phyloP scores from a whole-genome alignment of 2,329 filamentous ascomycete species.

The Sphaceloma murrayae region DNA sequence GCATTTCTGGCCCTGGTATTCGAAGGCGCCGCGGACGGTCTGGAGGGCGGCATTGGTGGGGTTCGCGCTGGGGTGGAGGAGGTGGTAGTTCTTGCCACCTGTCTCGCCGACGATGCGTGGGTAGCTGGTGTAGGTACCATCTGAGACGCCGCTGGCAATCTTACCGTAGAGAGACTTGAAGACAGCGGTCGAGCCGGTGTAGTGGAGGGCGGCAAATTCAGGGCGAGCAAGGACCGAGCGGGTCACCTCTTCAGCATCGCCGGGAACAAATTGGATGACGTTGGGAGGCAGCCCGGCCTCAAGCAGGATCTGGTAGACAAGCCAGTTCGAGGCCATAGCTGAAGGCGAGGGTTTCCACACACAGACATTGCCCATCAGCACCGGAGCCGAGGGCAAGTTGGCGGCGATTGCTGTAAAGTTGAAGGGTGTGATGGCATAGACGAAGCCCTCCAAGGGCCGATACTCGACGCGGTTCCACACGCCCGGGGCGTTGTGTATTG shows the following conservation, averaged over 20 bases:
- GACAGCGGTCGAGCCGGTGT: constrained; percentile 84
- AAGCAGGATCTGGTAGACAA: constrained; percentile 80
- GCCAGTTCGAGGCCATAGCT: constrained; percentile 81
- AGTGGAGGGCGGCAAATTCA: constrained; percentile 85
- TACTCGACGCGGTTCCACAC: constrained; percentile 91
- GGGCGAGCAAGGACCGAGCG: constrained; percentile 64
- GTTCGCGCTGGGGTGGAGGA: constrained; percentile 69
- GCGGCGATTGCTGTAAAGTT: constrained; percentile 95
- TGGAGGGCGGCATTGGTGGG: constrained; percentile 69
- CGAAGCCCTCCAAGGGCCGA: constrained; percentile 84
- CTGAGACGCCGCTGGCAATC: constrained; percentile 71
- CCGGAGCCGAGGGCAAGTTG: constrained; percentile 74
- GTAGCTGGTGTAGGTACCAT: constrained; percentile 75
- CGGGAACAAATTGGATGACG: constrained; percentile 89
- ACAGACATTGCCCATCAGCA: constrained; percentile 86
- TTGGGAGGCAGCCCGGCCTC: constrained; percentile 83
- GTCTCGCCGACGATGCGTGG: constrained; percentile 85
- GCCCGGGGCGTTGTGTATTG: constrained; percentile 68
- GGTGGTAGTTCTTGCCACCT: constrained; percentile 87
- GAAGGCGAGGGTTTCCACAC: constrained; percentile 93
- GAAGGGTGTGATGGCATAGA: constrained; percentile 89
- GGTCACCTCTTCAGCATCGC: constrained; percentile 76
- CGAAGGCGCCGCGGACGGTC: constrained; percentile 78
- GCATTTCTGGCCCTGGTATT: constrained; percentile 89
- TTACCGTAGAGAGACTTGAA: constrained; percentile 83